Conservation (phyloP, 2,329 filamentous ascomycete species). For the Coniella vitis region DNA sequence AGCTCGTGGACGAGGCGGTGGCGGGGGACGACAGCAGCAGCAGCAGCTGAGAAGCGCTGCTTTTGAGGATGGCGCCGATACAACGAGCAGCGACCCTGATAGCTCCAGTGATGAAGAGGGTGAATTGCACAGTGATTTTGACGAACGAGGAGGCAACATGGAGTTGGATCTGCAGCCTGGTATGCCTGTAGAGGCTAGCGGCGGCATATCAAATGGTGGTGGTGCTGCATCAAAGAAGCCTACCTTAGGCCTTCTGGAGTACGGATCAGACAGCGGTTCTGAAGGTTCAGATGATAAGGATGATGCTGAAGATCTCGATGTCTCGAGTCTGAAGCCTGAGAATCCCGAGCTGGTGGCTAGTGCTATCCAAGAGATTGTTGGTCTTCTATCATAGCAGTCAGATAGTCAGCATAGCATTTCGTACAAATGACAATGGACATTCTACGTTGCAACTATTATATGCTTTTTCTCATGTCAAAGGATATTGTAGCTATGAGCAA, state of each 20-base stretch:
- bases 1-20: constrained; percentile 6
- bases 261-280: constrained; percentile 13
- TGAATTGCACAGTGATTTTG: neutral
- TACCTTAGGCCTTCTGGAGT: constrained; percentile 5
- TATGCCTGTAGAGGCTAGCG: neutral
- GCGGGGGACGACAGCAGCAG: neutral
- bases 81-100: constrained; percentile 13
- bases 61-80: constrained; percentile 1
- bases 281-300: constrained; percentile 12
- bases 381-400: constrained; percentile 28
- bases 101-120: constrained; percentile 12
- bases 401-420: no score
- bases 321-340: constrained; percentile 9
- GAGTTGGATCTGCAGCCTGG: neutral
- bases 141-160: neutral
- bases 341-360: constrained; percentile 15
- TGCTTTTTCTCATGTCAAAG: no score
- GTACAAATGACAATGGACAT: no score
- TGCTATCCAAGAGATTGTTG: constrained; percentile 15
- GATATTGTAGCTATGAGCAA: no score
- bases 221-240: neutral
- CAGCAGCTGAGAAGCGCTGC: neutral
- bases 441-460: no score
- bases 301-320: constrained; percentile 14
- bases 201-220: neutral